These are phyloP conservation scores for Ruellia speciosa DNA, from an alignment of 305 asterid genomes.

Conservation along the genomic window DNA sequence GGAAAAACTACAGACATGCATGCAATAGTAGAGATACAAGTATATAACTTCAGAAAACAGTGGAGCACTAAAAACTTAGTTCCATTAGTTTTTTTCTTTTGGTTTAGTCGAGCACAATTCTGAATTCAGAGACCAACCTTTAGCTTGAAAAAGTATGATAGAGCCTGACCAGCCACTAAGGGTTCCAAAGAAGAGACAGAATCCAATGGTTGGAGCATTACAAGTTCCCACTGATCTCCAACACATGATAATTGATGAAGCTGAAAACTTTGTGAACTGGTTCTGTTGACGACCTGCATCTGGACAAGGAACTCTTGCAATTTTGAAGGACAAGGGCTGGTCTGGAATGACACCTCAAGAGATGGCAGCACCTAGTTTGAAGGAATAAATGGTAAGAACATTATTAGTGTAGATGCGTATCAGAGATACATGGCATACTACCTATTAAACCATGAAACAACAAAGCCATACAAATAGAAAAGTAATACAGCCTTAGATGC, in stretches of 20 bases:
- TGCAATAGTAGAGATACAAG: neutral
- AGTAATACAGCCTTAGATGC: slow-evolving; percentile 3
- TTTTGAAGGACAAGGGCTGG: slow-evolving; percentile 73
- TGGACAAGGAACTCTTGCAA: slow-evolving; percentile 77
- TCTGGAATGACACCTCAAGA: slow-evolving; percentile 68
- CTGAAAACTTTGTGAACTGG: slow-evolving; percentile 71
- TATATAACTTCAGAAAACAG: neutral
- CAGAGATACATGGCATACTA: slow-evolving; percentile 16
- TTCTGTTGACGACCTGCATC: slow-evolving; percentile 81
- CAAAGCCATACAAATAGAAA: neutral
- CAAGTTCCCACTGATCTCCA: slow-evolving; percentile 82
- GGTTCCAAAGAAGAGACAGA: slow-evolving; percentile 42
- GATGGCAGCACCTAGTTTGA: slow-evolving; percentile 75
- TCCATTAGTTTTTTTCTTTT: slow-evolving; percentile 1
- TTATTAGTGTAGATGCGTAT: slow-evolving; percentile 9
- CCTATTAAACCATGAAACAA: slow-evolving; percentile 7
- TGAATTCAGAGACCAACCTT: slow-evolving; percentile 52
- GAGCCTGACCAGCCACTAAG: slow-evolving; percentile 80
- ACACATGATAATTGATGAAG: slow-evolving; percentile 82
- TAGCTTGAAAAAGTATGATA: slow-evolving; percentile 80
- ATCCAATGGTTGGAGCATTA: slow-evolving; percentile 59
- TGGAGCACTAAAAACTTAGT: slow-evolving; percentile 4
- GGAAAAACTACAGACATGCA: slow-evolving; percentile 2
- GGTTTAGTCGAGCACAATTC: slow-evolving; percentile 9
- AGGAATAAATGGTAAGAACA: slow-evolving; percentile 11